Evolutionary conservation across 2,329 filamentous ascomycete genomes (phyloP).

Genomic region (Scolecobasidium constrictum): DNA sequence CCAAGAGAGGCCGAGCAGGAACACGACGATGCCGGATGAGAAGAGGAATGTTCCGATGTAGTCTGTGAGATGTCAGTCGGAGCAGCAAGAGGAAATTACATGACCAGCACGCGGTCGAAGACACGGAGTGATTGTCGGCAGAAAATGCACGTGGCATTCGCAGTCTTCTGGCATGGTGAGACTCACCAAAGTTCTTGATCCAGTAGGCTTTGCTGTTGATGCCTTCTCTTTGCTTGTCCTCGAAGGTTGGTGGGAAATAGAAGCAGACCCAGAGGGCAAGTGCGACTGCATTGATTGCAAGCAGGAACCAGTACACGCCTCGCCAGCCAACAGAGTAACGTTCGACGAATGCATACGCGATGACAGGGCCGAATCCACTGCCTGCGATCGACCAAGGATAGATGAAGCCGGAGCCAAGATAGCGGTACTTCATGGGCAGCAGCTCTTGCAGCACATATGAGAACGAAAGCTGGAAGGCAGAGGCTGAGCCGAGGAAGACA

Average conservation of each 20-base stretch:
- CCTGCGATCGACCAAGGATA: constrained; percentile 13
- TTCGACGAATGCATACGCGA: constrained; percentile 13
- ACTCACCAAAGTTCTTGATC: constrained; percentile 10
- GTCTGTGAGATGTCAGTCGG: constrained; percentile 15
- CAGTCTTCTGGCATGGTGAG: no score
- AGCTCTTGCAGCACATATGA: constrained; percentile 16
- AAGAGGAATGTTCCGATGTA: constrained; percentile 15
- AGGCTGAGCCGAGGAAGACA: not conserved
- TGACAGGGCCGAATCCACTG: constrained; percentile 14
- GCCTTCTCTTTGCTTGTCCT: constrained; percentile 15
- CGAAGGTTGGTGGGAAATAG: constrained; percentile 17
- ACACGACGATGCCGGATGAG: constrained; percentile 14
- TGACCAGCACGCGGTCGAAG: no score
- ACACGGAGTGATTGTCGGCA: no score
- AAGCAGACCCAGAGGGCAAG: constrained; percentile 15
- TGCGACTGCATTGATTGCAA: constrained; percentile 14
- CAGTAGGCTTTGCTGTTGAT: constrained; percentile 15
- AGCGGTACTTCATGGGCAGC: constrained; percentile 17
- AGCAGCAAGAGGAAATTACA: constrained; percentile 8
- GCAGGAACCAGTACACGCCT: constrained; percentile 16
- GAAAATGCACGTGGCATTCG: no score
- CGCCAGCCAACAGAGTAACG: constrained; percentile 15
- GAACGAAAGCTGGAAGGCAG: constrained; percentile 12
- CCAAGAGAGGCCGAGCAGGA: constrained; percentile 14
- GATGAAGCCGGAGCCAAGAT: constrained; percentile 13